Evolutionary conservation across 305 asterid genomes (phyloP).

Genomic region (Plantago rigida): DNA sequence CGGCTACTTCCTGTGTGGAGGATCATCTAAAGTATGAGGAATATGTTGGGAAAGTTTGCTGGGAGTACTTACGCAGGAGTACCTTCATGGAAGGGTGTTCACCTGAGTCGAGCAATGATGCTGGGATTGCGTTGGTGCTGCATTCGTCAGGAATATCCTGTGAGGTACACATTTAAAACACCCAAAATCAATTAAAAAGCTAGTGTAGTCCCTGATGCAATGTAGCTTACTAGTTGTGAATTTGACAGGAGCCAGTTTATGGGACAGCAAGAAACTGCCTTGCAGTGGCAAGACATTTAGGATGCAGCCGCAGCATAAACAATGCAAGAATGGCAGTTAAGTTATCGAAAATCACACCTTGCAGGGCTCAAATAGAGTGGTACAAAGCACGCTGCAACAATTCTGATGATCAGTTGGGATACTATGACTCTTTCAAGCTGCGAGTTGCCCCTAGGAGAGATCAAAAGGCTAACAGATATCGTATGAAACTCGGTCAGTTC

Average conservation of each 20-base stretch:
- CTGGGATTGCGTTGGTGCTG: slow-evolving; percentile 59
- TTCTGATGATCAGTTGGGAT: slow-evolving; percentile 65
- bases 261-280: slow-evolving; percentile 49
- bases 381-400: slow-evolving; percentile 50
- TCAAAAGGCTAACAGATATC: slow-evolving; percentile 47
- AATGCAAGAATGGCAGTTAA: slow-evolving; percentile 57
- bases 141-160: slow-evolving; percentile 44
- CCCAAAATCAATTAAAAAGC: background rate
- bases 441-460: slow-evolving; percentile 54
- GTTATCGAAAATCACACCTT: slow-evolving; percentile 50
- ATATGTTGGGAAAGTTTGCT: slow-evolving; percentile 33
- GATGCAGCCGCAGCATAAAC: slow-evolving; percentile 59
- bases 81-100: slow-evolving; percentile 30
- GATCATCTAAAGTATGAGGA: slow-evolving; percentile 55
- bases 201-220: background rate
- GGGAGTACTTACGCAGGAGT: slow-evolving; percentile 42
- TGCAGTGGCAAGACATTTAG: slow-evolving; percentile 48
- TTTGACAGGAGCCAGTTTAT: slow-evolving; percentile 40
- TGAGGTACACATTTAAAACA: slow-evolving; percentile 31
- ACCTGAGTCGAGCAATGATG: slow-evolving; percentile 53
- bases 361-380: slow-evolving; percentile 79
- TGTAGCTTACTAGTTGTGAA: background rate
- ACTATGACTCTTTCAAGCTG: slow-evolving; percentile 69
- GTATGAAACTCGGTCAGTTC: slow-evolving; percentile 45
- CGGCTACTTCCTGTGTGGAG: slow-evolving; percentile 37